phyloP scores from a whole-genome alignment of 495 filamentous ascomycete species.

The Filosporella fistucella region DNA sequence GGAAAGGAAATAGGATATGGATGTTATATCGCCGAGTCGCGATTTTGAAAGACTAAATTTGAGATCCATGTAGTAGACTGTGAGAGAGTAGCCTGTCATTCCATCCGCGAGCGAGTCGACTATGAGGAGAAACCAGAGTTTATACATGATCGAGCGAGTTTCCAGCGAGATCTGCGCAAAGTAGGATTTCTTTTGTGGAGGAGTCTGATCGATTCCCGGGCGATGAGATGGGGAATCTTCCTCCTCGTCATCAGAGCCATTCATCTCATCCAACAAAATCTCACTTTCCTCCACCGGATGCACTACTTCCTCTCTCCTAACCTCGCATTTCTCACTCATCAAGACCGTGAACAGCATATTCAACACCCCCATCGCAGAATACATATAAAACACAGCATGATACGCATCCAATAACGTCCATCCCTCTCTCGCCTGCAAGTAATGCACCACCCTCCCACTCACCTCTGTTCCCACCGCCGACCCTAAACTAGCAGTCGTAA shows the following conservation, averaged over 20 bases:
- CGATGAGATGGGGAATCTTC: not conserved
- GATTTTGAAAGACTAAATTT: constrained; percentile 71
- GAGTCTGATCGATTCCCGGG: not conserved
- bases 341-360: constrained; percentile 59
- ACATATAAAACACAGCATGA: constrained; percentile 64
- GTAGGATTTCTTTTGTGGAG: constrained; percentile 2
- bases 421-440: constrained; percentile 39
- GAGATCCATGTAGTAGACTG: constrained; percentile 72
- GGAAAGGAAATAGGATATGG: constrained; percentile 58
- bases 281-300: constrained; percentile 30
- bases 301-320: constrained; percentile 25
- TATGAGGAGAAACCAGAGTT: constrained; percentile 70
- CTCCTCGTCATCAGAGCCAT: constrained; percentile 18
- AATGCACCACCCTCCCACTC: constrained; percentile 61
- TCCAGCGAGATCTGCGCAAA: constrained; percentile 50
- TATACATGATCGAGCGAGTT: constrained; percentile 56
- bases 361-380: constrained; percentile 60
- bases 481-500: constrained; percentile 58
- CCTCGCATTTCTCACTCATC: constrained; percentile 59
- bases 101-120: constrained; percentile 78
- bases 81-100: constrained; percentile 45
- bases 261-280: constrained; percentile 38
- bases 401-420: constrained; percentile 61
- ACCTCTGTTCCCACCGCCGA: constrained; percentile 60
- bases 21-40: constrained; percentile 64